Base-by-base conservation (phyloP, 2,329 filamentous ascomycete species). In the Fusarium succisae region DNA sequence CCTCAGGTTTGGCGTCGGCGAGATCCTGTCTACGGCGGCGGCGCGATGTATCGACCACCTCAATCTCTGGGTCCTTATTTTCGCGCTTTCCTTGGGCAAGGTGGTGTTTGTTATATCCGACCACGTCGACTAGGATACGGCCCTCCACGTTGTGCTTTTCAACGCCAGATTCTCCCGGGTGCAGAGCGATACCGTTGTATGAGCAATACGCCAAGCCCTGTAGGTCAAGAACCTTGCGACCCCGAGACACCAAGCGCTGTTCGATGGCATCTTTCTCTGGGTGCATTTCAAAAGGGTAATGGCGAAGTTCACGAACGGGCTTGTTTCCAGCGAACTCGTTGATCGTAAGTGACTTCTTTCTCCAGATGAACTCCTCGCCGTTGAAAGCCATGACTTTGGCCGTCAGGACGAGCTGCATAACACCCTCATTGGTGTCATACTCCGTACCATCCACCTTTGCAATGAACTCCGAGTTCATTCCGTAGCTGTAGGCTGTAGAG, bases 91-190 rank as follows among this genome's bases (percentile, higher is more conserved):
- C 82, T 69, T 80, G 78, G 0, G 80, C 74, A 6, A 82, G 77
- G 39, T 84, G 79, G 69, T 84, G 82, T 73, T 84, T 85, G 68
- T 84, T 83, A 76, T 83, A 85, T 12, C 85, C 84, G 13, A 80
- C 71, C 11, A 83, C 80, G 47, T 86, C 84, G 47, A 85, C 74
- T 22, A 86, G 78, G 32, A 85, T 78, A 43, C 82, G 76, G 4
- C 84, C 80, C 54, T 86, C 81, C 32, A 86, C 83, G 26, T 84
- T 82, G 74, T 83, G 80, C 61, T 79, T 81, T 58, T 78, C 72
- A 15, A 74, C 43, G 6, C 63, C 51, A 22, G 20, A 8, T 6
- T 53, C 71, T 24, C 63, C 74, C 1, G 69, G 68, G 43, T 79
- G 68, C 10, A 86, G 59, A 17, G 82, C 85, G 5, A 86, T 79